phyloP scores from a whole-genome alignment of 1,284 basidiomycete genomes.

The Sporisorium sorghi region DNA sequence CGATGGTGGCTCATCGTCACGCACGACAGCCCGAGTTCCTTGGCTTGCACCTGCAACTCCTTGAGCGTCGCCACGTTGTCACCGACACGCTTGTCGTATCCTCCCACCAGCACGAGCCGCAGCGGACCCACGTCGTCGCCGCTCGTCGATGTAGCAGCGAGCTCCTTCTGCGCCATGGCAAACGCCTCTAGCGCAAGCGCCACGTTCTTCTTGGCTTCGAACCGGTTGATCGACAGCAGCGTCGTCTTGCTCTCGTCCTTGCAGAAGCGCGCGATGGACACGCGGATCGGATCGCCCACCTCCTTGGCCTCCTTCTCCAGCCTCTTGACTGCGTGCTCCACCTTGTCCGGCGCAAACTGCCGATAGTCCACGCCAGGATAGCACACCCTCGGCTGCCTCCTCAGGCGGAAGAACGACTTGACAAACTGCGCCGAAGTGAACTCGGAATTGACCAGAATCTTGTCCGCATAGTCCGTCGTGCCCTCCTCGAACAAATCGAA shows the following conservation, averaged over 20 bases:
- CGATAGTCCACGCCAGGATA: conserved; percentile 83
- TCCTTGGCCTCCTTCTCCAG: conserved; percentile 72
- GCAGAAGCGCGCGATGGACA: conserved; percentile 29
- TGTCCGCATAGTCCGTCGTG: conserved; percentile 89
- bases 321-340: conserved; percentile 38
- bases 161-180: conserved; percentile 69
- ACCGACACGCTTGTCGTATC: conserved; percentile 78
- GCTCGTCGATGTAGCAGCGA: conserved; percentile 23
- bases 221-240: conserved; percentile 90
- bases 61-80: conserved; percentile 77
- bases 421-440: conserved; percentile 80
- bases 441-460: conserved; percentile 89
- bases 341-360: conserved; percentile 29
- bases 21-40: conserved; percentile 71
- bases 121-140: conserved; percentile 22
- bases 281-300: conserved; percentile 31
- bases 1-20: conserved; percentile 57
- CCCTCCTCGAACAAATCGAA: conserved; percentile 90
- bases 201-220: conserved; percentile 94
- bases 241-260: conserved; percentile 73
- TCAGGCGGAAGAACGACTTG: conserved; percentile 80
- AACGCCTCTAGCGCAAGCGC: conserved; percentile 85
- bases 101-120: conserved; percentile 73
- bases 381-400: conserved; percentile 78
- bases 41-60: conserved; percentile 56